Evolutionary conservation across 2,329 filamentous ascomycete species (phyloP).

Genomic region (Pseudogymnoascus pannorum): DNA sequence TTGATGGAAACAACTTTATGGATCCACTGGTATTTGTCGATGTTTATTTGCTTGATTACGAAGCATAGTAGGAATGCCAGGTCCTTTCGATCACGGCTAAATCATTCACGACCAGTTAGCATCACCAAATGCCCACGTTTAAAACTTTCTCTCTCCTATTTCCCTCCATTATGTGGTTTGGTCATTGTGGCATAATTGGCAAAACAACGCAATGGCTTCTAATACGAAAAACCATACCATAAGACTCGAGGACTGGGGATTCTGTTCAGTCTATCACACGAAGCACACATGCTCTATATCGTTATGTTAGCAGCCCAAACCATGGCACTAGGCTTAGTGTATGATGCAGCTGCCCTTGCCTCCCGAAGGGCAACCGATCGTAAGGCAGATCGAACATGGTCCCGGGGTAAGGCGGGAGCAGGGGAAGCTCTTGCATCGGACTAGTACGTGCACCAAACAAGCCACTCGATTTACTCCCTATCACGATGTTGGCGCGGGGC

Average conservation of each 20-base stretch:
- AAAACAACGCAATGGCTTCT: not conserved
- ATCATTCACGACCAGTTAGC: not conserved
- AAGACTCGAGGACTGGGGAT: not conserved
- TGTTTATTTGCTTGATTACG: conserved; percentile 6
- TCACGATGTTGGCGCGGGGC: not conserved
- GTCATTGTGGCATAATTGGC: not conserved
- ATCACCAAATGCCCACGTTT: not conserved
- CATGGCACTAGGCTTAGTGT: not conserved
- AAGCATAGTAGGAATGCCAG: not conserved
- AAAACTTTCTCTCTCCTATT: not conserved
- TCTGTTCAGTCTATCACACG: not conserved
- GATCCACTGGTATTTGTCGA: not conserved
- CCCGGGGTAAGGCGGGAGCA: not conserved
- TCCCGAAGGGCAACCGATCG: not conserved
- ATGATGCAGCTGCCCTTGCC: not conserved
- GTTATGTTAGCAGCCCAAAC: not conserved
- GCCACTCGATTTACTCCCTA: not conserved
- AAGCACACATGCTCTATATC: not conserved
- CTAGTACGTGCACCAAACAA: not conserved
- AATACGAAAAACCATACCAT: not conserved
- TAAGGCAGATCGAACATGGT: not conserved
- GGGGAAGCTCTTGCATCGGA: not conserved
- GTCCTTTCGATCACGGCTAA: not conserved
- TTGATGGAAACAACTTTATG: conserved; percentile 2
- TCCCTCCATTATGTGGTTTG: not conserved